phyloP scores from a whole-genome alignment of 2,329 filamentous ascomycete genomes.

The Aspergillus pseudotamarii region DNA sequence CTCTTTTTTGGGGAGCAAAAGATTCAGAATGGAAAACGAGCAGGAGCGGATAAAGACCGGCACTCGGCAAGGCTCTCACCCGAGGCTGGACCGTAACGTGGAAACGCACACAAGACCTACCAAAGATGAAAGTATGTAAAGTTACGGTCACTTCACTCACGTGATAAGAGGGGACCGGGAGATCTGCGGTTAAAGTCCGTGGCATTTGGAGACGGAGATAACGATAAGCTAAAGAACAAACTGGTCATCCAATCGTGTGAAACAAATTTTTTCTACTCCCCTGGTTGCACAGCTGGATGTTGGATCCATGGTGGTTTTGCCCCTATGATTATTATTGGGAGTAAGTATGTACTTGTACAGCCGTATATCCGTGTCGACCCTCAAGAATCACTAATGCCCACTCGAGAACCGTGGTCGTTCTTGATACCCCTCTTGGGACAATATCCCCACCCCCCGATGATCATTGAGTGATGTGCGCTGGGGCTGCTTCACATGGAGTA shows the following conservation, averaged over 20 bases:
- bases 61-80: not conserved
- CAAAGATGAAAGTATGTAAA: not conserved
- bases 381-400: not conserved
- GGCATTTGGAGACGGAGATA: not conserved
- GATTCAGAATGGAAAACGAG: not conserved
- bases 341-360: not conserved
- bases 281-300: not conserved
- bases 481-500: not conserved
- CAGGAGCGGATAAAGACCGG: not conserved
- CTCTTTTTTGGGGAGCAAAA: not conserved
- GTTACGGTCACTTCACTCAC: not conserved
- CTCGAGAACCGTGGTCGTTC: not conserved
- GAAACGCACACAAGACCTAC: not conserved
- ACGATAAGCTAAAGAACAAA: not conserved
- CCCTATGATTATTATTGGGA: not conserved
- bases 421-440: conserved; percentile 1
- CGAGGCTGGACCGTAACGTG: not conserved
- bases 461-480: not conserved
- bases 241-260: not conserved
- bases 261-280: not conserved
- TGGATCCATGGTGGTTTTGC: not conserved
- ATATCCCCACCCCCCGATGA: not conserved
- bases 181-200: conserved; percentile 9
- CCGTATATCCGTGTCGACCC: not conserved
- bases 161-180: conserved; percentile 7